Evolutionary conservation across 1,139 yeast genomes (phyloP).

Genomic region (Magnusiomyces tetraspermus): DNA sequence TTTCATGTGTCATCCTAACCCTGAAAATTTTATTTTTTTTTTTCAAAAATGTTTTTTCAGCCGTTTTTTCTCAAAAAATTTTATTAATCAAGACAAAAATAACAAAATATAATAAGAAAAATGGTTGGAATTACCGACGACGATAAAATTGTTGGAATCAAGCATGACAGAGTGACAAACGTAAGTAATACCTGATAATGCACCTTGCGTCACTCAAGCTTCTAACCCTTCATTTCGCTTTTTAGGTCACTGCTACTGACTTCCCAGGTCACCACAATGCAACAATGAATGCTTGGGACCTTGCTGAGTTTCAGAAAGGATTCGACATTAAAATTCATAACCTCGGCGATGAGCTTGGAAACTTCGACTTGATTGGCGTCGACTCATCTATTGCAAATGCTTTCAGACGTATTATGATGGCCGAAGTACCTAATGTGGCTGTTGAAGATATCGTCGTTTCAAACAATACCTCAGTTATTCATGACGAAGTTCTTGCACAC

Average conservation of each 20-base stretch:
- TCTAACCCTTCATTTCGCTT: constrained; percentile 5
- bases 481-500: constrained; percentile 93
- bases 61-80: background rate
- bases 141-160: constrained; percentile 65
- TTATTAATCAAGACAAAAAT: background rate
- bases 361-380: constrained; percentile 75
- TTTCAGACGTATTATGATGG: constrained; percentile 90
- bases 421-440: constrained; percentile 94
- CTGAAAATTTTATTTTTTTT: constrained; percentile 5
- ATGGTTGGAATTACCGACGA: constrained; percentile 14
- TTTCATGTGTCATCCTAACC: background rate
- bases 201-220: background rate
- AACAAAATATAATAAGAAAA: too few relatives aligned
- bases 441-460: constrained; percentile 83
- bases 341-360: constrained; percentile 60
- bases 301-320: constrained; percentile 60
- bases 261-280: constrained; percentile 73
- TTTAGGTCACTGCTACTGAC: constrained; percentile 62
- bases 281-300: constrained; percentile 71
- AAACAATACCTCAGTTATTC: constrained; percentile 92
- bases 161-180: constrained; percentile 84
- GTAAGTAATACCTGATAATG: constrained; percentile 29
- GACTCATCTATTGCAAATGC: constrained; percentile 95
- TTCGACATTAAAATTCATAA: constrained; percentile 61
- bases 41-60: background rate